These are phyloP conservation scores for Metarhizium sp. DNA, from an alignment of 2,329 filamentous ascomycete genomes.

Conservation along the genomic window DNA sequence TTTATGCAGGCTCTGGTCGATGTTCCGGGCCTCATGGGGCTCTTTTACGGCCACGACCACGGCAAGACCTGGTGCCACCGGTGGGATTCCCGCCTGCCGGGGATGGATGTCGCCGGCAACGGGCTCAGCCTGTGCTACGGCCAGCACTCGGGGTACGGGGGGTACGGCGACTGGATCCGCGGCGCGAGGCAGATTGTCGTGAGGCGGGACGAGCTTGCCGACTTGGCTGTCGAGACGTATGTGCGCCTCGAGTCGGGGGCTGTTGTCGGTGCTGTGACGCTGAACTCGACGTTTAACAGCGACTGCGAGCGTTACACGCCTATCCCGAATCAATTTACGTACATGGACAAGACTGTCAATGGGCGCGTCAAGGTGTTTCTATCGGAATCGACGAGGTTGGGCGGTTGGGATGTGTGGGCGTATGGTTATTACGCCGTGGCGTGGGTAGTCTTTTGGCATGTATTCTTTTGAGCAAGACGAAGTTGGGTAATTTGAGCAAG, in stretches of 20 bases:
- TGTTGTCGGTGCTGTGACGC: constrained; percentile 34
- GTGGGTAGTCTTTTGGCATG: too few relatives aligned
- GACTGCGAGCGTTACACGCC: constrained; percentile 20
- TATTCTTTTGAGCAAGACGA: too few relatives aligned
- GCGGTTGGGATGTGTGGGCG: too few relatives aligned
- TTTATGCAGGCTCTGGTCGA: constrained; percentile 55
- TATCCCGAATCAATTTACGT: too few relatives aligned
- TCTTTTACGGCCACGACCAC: constrained; percentile 61
- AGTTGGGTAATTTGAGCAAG: too few relatives aligned
- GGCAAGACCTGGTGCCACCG: constrained; percentile 48
- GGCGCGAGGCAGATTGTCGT: constrained; percentile 48
- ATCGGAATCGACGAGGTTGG: too few relatives aligned
- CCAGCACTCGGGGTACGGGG: constrained; percentile 60
- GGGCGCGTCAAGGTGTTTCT: too few relatives aligned
- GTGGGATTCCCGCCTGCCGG: constrained; percentile 30
- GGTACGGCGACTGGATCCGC: constrained; percentile 55
- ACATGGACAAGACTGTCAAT: too few relatives aligned
- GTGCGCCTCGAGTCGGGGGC: constrained; percentile 45
- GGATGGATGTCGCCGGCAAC: constrained; percentile 26
- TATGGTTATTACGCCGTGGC: too few relatives aligned
- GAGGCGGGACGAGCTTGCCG: constrained; percentile 27
- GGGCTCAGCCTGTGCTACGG: constrained; percentile 46
- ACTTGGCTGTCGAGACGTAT: constrained; percentile 44
- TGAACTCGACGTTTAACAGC: constrained; percentile 47
- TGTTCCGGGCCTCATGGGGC: constrained; percentile 42